Conservation (phyloP, 2,329 filamentous ascomycete genomes). For the Colletotrichum salicis region DNA sequence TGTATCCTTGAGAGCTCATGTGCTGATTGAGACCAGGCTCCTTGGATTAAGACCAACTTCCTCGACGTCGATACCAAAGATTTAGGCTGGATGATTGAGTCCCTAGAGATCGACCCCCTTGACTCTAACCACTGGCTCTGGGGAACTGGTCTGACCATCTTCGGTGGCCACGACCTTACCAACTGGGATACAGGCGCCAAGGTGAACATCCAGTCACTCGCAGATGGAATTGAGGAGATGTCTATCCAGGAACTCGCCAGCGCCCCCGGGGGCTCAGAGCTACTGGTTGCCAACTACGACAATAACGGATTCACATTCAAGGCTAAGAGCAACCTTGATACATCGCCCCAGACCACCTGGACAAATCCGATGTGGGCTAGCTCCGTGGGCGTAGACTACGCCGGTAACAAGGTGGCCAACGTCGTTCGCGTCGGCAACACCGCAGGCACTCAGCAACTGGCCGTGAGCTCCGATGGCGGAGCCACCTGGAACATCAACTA, state of each 20-base stretch:
- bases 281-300: constrained; percentile 63
- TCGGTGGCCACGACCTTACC: constrained; percentile 63
- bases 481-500: constrained; percentile 59
- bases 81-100: constrained; percentile 71
- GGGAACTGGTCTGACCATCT: constrained; percentile 65
- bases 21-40: constrained; percentile 45
- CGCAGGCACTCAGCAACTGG: constrained; percentile 55
- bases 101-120: constrained; percentile 66
- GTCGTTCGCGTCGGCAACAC: constrained; percentile 63
- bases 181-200: constrained; percentile 59
- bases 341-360: constrained; percentile 56
- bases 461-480: constrained; percentile 62
- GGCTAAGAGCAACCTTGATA: constrained; percentile 49
- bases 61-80: constrained; percentile 58
- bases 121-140: constrained; percentile 71
- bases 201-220: constrained; percentile 61
- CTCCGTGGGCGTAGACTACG: constrained; percentile 60
- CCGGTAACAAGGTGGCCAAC: constrained; percentile 56
- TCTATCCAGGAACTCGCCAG: constrained; percentile 61
- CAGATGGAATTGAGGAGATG: constrained; percentile 66
- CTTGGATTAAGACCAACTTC: constrained; percentile 65
- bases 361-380: constrained; percentile 58
- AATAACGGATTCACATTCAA: constrained; percentile 63
- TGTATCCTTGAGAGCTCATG: background rate
- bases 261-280: constrained; percentile 60